Evolutionary conservation across 305 asterid genomes (phyloP).

Genomic region (Fraxinus nigra): DNA sequence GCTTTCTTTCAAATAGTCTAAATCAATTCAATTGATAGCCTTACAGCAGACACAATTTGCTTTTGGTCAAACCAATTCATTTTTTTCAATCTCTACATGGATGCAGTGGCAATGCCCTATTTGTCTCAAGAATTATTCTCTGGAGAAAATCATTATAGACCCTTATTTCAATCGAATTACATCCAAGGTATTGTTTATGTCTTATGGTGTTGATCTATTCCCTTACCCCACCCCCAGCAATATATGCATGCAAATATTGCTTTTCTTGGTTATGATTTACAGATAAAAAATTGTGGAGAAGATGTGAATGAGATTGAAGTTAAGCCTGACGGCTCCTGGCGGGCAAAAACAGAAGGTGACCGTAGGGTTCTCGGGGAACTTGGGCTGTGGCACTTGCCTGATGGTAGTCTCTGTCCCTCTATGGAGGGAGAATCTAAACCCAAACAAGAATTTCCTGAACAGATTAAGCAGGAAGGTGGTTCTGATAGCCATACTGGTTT

Average conservation of each 20-base stretch:
- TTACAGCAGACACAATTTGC: background rate
- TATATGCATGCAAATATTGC: background rate
- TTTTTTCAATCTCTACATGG: conserved; percentile 19
- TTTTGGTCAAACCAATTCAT: background rate
- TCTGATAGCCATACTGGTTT: conserved; percentile 72
- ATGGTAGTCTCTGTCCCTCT: conserved; percentile 56
- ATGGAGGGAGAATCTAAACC: conserved; percentile 55
- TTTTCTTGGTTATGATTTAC: conserved; percentile 13
- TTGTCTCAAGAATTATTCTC: conserved; percentile 86
- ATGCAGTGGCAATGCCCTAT: conserved; percentile 99
- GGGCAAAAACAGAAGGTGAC: conserved; percentile 82
- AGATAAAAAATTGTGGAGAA: conserved; percentile 78
- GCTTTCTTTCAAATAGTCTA: background rate
- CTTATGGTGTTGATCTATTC: background rate
- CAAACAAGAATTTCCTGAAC: conserved; percentile 48
- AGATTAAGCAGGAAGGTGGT: conserved; percentile 69
- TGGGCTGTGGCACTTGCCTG: conserved; percentile 90
- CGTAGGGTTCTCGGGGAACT: conserved; percentile 74
- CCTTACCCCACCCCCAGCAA: background rate
- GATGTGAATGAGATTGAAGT: conserved; percentile 91
- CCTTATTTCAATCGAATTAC: conserved; percentile 88
- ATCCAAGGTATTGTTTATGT: conserved; percentile 57
- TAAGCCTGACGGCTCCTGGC: conserved; percentile 99
- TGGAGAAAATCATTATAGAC: conserved; percentile 88
- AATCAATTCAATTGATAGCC: background rate